Conservation (phyloP, 331 rosid species). For the Ulmus americana region DNA sequence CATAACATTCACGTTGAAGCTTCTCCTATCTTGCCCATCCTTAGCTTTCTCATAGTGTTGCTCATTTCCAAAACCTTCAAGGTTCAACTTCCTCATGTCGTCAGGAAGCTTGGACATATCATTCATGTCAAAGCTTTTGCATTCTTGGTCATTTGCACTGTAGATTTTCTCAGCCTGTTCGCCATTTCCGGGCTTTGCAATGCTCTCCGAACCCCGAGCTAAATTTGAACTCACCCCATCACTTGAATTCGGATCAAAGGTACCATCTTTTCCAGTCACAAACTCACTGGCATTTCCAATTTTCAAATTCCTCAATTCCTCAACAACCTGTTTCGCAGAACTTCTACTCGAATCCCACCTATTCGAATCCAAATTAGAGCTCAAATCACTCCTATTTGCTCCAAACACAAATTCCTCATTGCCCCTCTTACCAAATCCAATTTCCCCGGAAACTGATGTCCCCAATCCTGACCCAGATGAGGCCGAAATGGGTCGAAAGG, state of each 20-base stretch:
- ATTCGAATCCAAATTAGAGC: slow-evolving; percentile 6
- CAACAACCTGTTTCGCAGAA: slow-evolving; percentile 34
- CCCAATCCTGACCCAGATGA: slow-evolving; percentile 20
- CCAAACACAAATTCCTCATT: slow-evolving; percentile 38
- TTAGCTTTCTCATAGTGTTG: neutral
- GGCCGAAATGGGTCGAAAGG: slow-evolving; percentile 26
- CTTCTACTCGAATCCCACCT: slow-evolving; percentile 9
- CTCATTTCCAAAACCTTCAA: neutral
- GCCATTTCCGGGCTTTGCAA: slow-evolving; percentile 36
- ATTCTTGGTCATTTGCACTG: slow-evolving; percentile 26
- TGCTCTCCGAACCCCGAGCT: slow-evolving; percentile 13
- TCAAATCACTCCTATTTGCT: slow-evolving; percentile 21
- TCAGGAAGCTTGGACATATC: slow-evolving; percentile 5
- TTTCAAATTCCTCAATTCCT: slow-evolving; percentile 43
- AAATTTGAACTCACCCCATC: slow-evolving; percentile 11
- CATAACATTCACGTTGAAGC: neutral
- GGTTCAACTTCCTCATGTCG: neutral
- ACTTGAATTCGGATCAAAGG: slow-evolving; percentile 14
- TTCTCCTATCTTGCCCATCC: neutral
- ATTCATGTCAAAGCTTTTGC: neutral
- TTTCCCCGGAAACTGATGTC: slow-evolving; percentile 18
- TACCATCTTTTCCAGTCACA: slow-evolving; percentile 23
- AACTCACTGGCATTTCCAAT: slow-evolving; percentile 40
- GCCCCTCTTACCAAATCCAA: slow-evolving; percentile 25
- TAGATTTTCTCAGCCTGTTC: slow-evolving; percentile 34